A percentile compares a stretch with the other conserved stretches of the same genome.
These are phyloP conservation scores for Neopestalotiopsis rosae DNA, from an alignment of 2,329 filamentous ascomycete species.

Conservation along the genomic window DNA sequence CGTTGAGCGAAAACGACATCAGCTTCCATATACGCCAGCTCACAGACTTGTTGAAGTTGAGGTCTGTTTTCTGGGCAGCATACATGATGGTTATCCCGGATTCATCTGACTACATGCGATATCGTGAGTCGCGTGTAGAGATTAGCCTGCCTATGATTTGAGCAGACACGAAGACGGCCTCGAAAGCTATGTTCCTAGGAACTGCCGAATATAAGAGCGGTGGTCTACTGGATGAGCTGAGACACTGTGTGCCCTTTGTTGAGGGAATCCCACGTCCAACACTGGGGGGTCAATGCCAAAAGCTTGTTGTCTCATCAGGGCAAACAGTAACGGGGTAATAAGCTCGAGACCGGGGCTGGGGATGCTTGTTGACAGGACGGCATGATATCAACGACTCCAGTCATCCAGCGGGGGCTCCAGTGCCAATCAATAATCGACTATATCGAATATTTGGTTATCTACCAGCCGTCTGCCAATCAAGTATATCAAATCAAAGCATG, in stretches of 20 bases:
- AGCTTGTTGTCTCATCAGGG: neutral
- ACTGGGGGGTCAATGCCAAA: neutral
- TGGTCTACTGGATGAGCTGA: neutral
- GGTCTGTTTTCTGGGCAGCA: neutral
- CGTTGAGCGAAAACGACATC: neutral
- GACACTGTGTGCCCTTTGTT: neutral
- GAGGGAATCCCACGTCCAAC: neutral
- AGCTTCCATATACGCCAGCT: neutral
- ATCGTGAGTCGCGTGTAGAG: neutral
- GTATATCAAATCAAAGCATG: neutral
- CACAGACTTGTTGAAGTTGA: conserved; percentile 1
- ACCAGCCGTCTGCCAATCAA: neutral
- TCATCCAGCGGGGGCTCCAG: neutral
- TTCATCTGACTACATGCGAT: neutral
- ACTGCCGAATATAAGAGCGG: neutral
- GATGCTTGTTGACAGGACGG: neutral
- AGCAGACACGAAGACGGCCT: neutral
- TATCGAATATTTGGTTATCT: neutral
- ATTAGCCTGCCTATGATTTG: neutral
- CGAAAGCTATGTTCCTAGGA: neutral
- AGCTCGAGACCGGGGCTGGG: neutral
- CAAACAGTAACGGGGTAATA: neutral
- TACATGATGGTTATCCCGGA: neutral
- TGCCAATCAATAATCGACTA: neutral
- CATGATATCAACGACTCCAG: neutral